Percentiles rank a stretch among this genome's conserved stretches.
Conservation (phyloP, 306 rosid species). For the Chamaecrista fasciculata region DNA sequence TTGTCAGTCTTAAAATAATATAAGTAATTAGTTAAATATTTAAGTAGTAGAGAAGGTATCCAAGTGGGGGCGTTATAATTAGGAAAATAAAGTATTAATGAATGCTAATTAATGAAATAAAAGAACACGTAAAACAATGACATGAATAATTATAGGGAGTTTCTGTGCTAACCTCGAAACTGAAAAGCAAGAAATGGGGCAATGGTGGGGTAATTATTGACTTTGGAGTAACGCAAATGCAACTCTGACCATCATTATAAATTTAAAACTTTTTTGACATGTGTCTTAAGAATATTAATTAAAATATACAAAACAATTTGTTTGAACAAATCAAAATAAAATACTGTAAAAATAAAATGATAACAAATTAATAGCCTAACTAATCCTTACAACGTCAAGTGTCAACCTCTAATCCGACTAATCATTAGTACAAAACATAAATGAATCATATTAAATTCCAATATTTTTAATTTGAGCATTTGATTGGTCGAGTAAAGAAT, state of each 20-base stretch:
- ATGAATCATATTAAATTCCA: too few species aligned
- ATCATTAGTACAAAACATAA: background rate
- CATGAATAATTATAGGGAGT: too few species aligned
- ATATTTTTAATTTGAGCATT: too few species aligned
- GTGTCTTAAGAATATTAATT: too few species aligned
- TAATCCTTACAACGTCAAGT: background rate
- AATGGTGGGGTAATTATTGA: conserved; percentile 21
- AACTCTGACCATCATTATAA: background rate
- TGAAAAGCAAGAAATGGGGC: background rate
- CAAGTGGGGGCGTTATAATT: background rate
- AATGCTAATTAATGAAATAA: background rate
- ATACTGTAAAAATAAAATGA: too few species aligned
- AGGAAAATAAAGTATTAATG: background rate
- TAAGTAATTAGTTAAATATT: background rate
- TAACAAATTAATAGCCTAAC: too few species aligned
- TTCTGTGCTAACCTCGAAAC: background rate
- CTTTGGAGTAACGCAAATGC: conserved; percentile 36
- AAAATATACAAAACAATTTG: too few species aligned
- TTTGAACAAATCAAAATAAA: too few species aligned
- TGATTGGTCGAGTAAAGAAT: too few species aligned
- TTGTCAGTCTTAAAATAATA: background rate
- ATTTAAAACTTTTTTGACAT: too few species aligned
- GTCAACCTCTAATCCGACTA: background rate
- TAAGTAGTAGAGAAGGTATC: background rate
- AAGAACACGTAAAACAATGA: background rate